Percentiles rank a stretch among this genome's conserved stretches.
Evolutionary conservation across 805 yeast genomes (phyloP).

Genomic region (Teunomyces lycoperdinae): DNA sequence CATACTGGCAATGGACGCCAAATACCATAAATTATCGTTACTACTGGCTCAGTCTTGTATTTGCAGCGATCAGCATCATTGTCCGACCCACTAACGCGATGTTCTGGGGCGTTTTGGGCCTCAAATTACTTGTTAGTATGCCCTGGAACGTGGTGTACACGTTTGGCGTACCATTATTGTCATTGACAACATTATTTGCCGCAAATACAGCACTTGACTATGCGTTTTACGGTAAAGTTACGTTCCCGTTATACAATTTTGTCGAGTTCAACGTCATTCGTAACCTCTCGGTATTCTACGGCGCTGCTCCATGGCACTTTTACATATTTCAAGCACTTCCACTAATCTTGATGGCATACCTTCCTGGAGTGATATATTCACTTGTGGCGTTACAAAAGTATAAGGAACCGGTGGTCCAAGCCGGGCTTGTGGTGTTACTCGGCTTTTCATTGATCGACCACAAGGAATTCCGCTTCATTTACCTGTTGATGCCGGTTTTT

Average conservation of each 20-base stretch:
- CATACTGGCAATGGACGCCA: constrained; percentile 65
- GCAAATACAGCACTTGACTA: constrained; percentile 52
- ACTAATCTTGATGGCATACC: constrained; percentile 58
- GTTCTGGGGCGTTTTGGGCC: constrained; percentile 70
- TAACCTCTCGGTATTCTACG: constrained; percentile 78
- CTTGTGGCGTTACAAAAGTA: constrained; percentile 9
- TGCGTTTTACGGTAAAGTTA: constrained; percentile 52
- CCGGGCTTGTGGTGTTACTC: constrained; percentile 42
- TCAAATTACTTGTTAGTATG: constrained; percentile 5
- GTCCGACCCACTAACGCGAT: constrained; percentile 83
- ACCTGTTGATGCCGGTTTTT: constrained; percentile 77
- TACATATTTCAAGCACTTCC: constrained; percentile 84
- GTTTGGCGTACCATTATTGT: constrained; percentile 15
- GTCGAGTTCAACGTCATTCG: constrained; percentile 73
- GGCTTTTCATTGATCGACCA: constrained; percentile 70
- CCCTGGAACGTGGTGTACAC: not conserved
- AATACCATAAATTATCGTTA: constrained; percentile 9
- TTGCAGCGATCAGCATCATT: constrained; percentile 59
- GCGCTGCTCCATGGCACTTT: constrained; percentile 80
- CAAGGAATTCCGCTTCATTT: constrained; percentile 88
- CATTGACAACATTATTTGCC: constrained; percentile 24
- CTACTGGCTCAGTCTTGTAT: constrained; percentile 37
- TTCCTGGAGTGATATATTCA: constrained; percentile 54
- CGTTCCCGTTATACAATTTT: constrained; percentile 68
- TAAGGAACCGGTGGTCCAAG: constrained; percentile 17